Evolutionary conservation across 768 basidiomycete genomes (phyloP).

Genomic region (Mycena polygramma): DNA sequence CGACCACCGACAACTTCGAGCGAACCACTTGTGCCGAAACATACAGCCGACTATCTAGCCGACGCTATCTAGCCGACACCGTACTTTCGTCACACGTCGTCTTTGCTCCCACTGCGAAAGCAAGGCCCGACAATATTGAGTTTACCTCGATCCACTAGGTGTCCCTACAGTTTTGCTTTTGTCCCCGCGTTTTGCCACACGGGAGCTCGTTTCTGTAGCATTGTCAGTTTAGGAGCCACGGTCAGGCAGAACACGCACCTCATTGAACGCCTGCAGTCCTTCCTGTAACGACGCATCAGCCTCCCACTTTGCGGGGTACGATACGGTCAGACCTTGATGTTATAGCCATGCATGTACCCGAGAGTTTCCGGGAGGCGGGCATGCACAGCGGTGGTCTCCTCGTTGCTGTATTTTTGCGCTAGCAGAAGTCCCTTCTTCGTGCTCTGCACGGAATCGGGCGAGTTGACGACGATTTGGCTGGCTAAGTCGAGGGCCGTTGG

Average conservation of each 20-base stretch:
- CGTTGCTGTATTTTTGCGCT: slow-evolving; percentile 22
- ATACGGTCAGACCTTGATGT: slow-evolving; percentile 31
- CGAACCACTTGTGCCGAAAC: too few species aligned
- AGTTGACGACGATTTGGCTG: slow-evolving; percentile 69
- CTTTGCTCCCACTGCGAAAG: too few species aligned
- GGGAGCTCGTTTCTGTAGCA: background rate
- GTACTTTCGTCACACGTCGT: too few species aligned
- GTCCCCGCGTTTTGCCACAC: background rate
- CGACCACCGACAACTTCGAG: too few species aligned
- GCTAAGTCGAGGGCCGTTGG: slow-evolving; percentile 74
- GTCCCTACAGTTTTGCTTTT: background rate
- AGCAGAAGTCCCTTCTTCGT: slow-evolving; percentile 77
- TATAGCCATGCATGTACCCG: slow-evolving; percentile 22
- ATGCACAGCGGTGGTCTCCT: slow-evolving; percentile 21
- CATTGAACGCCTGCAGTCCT: slow-evolving; percentile 35
- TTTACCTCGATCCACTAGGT: too few species aligned
- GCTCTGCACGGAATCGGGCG: slow-evolving; percentile 84
- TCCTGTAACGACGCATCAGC: slow-evolving; percentile 20
- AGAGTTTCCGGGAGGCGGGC: slow-evolving; percentile 24
- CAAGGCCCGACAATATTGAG: too few species aligned
- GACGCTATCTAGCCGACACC: too few species aligned
- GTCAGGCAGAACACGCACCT: slow-evolving; percentile 6
- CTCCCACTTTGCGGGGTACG: background rate
- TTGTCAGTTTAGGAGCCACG: background rate
- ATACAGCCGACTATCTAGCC: too few species aligned